Evolutionary conservation across 2,329 filamentous ascomycete species (phyloP).

Genomic region (Aspergillus sp.): DNA sequence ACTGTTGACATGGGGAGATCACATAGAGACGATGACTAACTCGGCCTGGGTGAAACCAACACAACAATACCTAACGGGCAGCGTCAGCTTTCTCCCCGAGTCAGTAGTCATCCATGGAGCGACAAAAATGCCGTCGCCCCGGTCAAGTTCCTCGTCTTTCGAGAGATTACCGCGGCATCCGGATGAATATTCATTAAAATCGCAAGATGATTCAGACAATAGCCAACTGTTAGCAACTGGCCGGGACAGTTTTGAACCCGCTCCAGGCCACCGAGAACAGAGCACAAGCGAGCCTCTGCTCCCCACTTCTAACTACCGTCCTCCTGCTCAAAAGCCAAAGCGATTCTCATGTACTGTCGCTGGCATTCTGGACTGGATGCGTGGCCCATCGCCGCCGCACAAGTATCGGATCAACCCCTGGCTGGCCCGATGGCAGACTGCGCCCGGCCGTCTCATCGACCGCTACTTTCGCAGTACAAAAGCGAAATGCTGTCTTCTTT

Average conservation of each 20-base stretch:
- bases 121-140: constrained; percentile 9
- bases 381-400: constrained; percentile 32
- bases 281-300: constrained; percentile 22
- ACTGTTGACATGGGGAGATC: too few relatives aligned
- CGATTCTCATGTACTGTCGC: constrained; percentile 25
- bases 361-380: constrained; percentile 27
- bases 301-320: constrained; percentile 15
- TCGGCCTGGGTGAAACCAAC: neutral
- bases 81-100: neutral
- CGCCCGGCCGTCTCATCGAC: constrained; percentile 33
- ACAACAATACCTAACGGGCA: neutral
- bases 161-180: constrained; percentile 10
- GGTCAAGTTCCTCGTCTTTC: constrained; percentile 16
- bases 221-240: constrained; percentile 13
- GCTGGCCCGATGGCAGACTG: constrained; percentile 33
- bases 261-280: constrained; percentile 11
- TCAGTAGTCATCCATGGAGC: constrained; percentile 1
- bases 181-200: constrained; percentile 14
- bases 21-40: constrained; percentile 14
- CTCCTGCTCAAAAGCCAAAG: neutral
- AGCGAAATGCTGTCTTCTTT: constrained; percentile 27
- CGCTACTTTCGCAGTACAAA: constrained; percentile 25
- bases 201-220: constrained; percentile 10
- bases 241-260: constrained; percentile 22
- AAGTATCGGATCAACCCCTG: constrained; percentile 36